phyloP scores from a whole-genome alignment of 2,329 filamentous ascomycete species.

The Botrytis porri region DNA sequence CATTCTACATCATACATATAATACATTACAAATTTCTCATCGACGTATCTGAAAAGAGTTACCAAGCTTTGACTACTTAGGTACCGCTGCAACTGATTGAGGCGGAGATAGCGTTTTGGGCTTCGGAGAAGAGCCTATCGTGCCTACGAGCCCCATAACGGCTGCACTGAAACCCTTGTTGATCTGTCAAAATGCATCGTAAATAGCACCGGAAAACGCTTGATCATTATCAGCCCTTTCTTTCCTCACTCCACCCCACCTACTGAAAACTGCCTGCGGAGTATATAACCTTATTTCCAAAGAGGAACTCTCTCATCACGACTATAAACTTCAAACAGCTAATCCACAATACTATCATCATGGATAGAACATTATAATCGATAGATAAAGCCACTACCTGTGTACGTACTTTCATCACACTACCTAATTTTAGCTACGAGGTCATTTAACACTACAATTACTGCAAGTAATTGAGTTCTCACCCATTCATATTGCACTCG shows the following conservation, averaged over 20 bases:
- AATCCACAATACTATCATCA: not conserved
- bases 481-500: not conserved
- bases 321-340: not conserved
- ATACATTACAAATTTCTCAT: not conserved
- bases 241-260: not conserved
- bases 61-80: conserved; percentile 1
- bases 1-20: not conserved
- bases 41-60: not conserved
- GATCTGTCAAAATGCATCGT: not conserved
- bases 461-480: not conserved
- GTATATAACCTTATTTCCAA: not conserved
- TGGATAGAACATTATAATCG: not conserved
- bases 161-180: not conserved
- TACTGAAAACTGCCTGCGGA: not conserved
- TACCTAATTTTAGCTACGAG: not conserved
- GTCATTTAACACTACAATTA: not conserved
- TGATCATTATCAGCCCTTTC: not conserved
- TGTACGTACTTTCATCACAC: not conserved
- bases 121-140: conserved; percentile 9
- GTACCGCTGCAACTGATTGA: not conserved
- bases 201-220: not conserved
- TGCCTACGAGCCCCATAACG: not conserved
- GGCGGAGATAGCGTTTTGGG: conserved; percentile 11
- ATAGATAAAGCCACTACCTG: too few species aligned
- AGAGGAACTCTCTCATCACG: not conserved